Conservation (phyloP, 2,329 filamentous ascomycete genomes). For the Calonectria montana region DNA sequence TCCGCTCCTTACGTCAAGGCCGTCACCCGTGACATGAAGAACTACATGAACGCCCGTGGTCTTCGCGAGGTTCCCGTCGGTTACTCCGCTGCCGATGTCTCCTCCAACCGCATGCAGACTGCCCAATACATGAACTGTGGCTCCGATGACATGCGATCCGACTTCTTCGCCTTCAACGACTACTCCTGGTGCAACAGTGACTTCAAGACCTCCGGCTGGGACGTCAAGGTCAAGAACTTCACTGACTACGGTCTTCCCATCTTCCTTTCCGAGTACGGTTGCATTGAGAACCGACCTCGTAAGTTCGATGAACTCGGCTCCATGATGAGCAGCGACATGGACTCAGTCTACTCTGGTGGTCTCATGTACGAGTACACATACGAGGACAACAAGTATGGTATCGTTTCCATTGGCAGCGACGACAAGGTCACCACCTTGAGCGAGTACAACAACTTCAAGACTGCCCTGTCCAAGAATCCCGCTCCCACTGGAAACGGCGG, state of each 20-base stretch:
- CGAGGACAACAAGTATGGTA: conserved; percentile 83
- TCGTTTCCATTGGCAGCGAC: conserved; percentile 72
- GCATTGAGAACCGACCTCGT: conserved; percentile 79
- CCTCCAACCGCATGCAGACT: conserved; percentile 86
- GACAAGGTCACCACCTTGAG: conserved; percentile 63
- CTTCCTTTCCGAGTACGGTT: conserved; percentile 96
- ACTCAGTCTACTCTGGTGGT: conserved; percentile 90
- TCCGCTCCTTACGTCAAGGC: conserved; percentile 82
- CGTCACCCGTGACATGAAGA: conserved; percentile 80
- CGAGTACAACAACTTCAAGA: conserved; percentile 71
- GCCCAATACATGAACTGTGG: conserved; percentile 96
- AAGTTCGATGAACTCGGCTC: conserved; percentile 83
- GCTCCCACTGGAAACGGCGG: conserved; percentile 64
- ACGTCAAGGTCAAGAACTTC: conserved; percentile 89
- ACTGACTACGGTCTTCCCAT: conserved; percentile 87
- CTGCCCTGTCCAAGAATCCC: conserved; percentile 60
- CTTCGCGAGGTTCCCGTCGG: conserved; percentile 79
- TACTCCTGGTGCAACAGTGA: conserved; percentile 86
- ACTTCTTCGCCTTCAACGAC: conserved; percentile 92
- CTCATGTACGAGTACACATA: conserved; percentile 95
- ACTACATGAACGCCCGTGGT: conserved; percentile 72
- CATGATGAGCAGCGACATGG: conserved; percentile 88
- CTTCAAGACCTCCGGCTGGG: conserved; percentile 81
- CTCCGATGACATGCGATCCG: conserved; percentile 81
- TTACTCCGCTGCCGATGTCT: conserved; percentile 83